Evolutionary conservation across 2,329 filamentous ascomycete genomes (phyloP), one percentile per base, ranked within the genome.

Genomic region (Hyphodiscus sp.): DNA sequence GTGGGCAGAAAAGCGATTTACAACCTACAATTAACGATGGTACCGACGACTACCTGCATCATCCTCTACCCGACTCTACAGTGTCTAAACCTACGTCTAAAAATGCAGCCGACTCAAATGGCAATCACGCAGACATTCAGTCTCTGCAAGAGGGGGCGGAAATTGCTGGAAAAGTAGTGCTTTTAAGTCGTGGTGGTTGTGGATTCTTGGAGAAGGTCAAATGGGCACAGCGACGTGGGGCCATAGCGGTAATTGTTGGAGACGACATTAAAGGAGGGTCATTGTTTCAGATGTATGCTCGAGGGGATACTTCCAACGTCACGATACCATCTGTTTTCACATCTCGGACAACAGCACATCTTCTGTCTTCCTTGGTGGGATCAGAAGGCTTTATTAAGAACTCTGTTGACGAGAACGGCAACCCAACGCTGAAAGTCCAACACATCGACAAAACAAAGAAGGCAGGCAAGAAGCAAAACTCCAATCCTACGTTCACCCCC

Each of bases 211-310:
- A 97, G 68, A 99, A 99, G 71, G 90, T 94, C 59, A 92, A 95
- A 74, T 99, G 94, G 94, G 90, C 88, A 13, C 94, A 99, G 69
- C 81, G 91, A 57, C 82, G 94, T 65, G 94, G 94, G 20, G 94
- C 87, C 19, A 80, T 91, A 55, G 94, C 89, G 38, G 76, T 99
- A 56, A 95, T 99, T 60, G 91, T 99, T 2, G 94, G 94, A 23
- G 94, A 99, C 69, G 88, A 96, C 69, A 86, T 89, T 54, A 87
- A 89, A 57, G 92, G 92, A 45, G 91, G 91, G 3, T 87, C 87
- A 38, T 74, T 99, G 57, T 89, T 97, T 49, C 94, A 95, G 63
- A 99, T 99, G 94, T 97, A 96, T 69, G 94, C 94, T n/a, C 84
- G 89, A 65, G 94, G 92, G 41, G 91, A 97, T 67, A 96, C 92